Evolutionary conservation across 257 asterid species (phyloP).

Genomic region (Nicotiana paniculata): DNA sequence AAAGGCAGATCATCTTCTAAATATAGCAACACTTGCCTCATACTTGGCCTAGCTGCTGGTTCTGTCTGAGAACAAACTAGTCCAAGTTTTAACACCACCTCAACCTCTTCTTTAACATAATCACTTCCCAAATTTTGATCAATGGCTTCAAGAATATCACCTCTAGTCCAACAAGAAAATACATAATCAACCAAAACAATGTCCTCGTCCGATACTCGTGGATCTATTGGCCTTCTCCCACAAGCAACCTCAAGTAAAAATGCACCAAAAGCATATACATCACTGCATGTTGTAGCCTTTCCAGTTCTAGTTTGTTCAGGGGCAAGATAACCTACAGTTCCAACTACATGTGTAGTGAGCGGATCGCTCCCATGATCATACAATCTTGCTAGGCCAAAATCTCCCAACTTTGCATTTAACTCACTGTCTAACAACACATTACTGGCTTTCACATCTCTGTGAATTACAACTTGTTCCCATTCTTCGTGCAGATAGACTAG

Average conservation of each 20-base stretch:
- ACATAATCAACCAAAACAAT: constrained; percentile 48
- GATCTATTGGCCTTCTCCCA: constrained; percentile 60
- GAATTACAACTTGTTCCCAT: constrained; percentile 67
- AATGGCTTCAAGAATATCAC: constrained; percentile 32
- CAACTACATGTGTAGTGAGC: constrained; percentile 9
- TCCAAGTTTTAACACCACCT: too few species aligned
- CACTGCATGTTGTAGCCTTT: constrained; percentile 33
- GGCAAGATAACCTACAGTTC: constrained; percentile 37
- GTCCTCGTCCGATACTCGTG: constrained; percentile 16
- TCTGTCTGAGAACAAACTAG: too few species aligned
- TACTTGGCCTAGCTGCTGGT: too few species aligned
- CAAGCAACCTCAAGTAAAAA: constrained; percentile 58
- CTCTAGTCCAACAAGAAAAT: constrained; percentile 33
- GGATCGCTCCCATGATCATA: constrained; percentile 2
- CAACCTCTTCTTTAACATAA: too few species aligned
- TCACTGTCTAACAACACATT: constrained; percentile 51
- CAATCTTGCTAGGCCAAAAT: neutral
- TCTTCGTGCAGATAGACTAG: constrained; percentile 50
- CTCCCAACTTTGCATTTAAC: constrained; percentile 23
- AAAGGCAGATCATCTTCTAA: constrained; percentile 5
- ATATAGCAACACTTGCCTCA: too few species aligned
- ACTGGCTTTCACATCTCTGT: constrained; percentile 64
- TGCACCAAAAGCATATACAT: constrained; percentile 61
- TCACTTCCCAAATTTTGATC: constrained; percentile 37
- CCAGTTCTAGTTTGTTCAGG: constrained; percentile 36